A percentile compares a stretch with the other conserved stretches of the same genome.
Conservation (phyloP, 2,329 filamentous ascomycete genomes). For the Aspergillus texensis region DNA sequence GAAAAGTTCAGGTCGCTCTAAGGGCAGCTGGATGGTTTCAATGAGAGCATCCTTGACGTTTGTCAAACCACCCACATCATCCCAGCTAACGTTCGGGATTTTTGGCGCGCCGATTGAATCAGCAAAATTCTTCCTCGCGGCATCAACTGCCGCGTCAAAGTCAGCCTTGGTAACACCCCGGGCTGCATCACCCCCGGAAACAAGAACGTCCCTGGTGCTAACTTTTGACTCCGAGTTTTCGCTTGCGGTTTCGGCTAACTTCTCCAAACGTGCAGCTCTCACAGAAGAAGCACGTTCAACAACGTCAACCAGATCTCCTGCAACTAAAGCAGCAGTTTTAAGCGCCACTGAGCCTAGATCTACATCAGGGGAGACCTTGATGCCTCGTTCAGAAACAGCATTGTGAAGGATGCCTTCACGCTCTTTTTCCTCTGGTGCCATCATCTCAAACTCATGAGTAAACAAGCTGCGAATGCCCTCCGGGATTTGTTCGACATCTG, state of each 20-base stretch:
- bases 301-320: slow-evolving; percentile 91
- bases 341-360: slow-evolving; percentile 83
- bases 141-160: slow-evolving; percentile 91
- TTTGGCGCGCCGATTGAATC: slow-evolving; percentile 97
- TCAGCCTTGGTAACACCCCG: slow-evolving; percentile 79
- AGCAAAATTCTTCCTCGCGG: slow-evolving; percentile 95
- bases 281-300: slow-evolving; percentile 86
- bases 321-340: slow-evolving; percentile 93
- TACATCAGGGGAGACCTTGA: slow-evolving; percentile 79
- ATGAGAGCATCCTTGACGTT: slow-evolving; percentile 97
- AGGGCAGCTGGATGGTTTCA: slow-evolving; percentile 91
- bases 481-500: slow-evolving; percentile 90
- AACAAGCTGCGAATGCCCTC: slow-evolving; percentile 89
- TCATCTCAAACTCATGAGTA: slow-evolving; percentile 93
- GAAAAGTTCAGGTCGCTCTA: slow-evolving; percentile 90
- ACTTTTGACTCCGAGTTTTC: slow-evolving; percentile 44
- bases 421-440: slow-evolving; percentile 87
- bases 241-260: slow-evolving; percentile 57
- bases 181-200: slow-evolving; percentile 80
- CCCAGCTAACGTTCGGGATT: slow-evolving; percentile 96
- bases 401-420: slow-evolving; percentile 82
- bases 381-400: slow-evolving; percentile 73
- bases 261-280: slow-evolving; percentile 73
- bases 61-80: slow-evolving; percentile 88
- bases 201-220: slow-evolving; percentile 78